Conservation (phyloP, 2,329 filamentous ascomycete species). For the Aureobasidium sp. region DNA sequence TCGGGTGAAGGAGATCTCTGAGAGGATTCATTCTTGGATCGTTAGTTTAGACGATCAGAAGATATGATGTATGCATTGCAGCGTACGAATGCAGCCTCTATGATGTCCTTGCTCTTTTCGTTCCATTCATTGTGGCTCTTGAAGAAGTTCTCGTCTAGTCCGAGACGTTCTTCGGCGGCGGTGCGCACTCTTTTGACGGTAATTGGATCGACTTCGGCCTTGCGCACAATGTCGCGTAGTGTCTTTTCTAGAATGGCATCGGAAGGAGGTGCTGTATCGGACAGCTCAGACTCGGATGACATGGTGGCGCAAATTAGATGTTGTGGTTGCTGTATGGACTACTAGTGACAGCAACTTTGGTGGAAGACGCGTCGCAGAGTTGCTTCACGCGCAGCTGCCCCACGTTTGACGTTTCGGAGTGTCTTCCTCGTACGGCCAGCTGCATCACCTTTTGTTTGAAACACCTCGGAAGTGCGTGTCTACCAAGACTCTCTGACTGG, state of each 20-base stretch:
- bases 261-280: conserved; percentile 21
- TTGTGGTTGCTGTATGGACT: neutral
- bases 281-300: neutral
- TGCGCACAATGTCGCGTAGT: conserved; percentile 34
- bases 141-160: conserved; percentile 46
- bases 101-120: conserved; percentile 42
- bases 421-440: neutral
- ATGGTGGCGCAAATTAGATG: neutral
- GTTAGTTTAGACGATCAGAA: neutral
- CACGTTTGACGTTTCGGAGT: conserved; percentile 2
- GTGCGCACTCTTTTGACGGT: conserved; percentile 50
- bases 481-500: neutral
- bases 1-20: conserved; percentile 1
- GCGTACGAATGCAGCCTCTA: conserved; percentile 41
- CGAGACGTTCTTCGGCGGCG: conserved; percentile 43
- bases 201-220: conserved; percentile 40
- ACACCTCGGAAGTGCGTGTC: neutral
- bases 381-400: neutral
- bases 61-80: neutral
- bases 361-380: neutral
- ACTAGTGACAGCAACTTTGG: no score
- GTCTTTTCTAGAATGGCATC: conserved; percentile 31
- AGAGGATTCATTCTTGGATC: neutral
- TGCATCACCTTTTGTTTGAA: neutral
- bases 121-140: conserved; percentile 49